These are phyloP conservation scores for Vanrija humicola DNA, from an alignment of 1,284 basidiomycete genomes.

Conservation along the genomic window DNA sequence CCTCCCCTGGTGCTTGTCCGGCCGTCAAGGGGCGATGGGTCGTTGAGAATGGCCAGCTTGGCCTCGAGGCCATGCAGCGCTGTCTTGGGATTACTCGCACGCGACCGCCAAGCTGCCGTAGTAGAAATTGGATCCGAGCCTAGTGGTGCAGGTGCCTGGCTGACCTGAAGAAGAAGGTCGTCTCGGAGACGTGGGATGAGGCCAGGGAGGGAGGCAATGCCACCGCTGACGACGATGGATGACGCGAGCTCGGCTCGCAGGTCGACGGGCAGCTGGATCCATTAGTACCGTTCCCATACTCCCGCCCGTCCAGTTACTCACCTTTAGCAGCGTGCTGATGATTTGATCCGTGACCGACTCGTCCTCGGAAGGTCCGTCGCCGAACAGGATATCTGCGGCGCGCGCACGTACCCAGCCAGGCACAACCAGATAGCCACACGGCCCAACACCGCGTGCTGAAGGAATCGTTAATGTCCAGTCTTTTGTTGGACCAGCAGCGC, in stretches of 20 bases:
- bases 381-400: conserved; percentile 84
- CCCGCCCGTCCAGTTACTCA: conserved; percentile 34
- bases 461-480: conserved; percentile 22
- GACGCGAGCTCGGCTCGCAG: conserved; percentile 73
- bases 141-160: too few species aligned
- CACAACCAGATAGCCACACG: conserved; percentile 56
- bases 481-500: conserved; percentile 5
- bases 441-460: conserved; percentile 2
- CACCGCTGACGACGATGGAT: conserved; percentile 78
- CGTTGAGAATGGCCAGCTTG: conserved; percentile 76
- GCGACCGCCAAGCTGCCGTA: conserved; percentile 18
- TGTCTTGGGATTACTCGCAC: conserved; percentile 65
- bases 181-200: conserved; percentile 79
- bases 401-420: conserved; percentile 94
- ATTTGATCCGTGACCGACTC: conserved; percentile 78
- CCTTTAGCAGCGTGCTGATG: conserved; percentile 72
- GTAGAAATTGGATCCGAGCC: too few species aligned
- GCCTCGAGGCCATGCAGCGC: conserved; percentile 63
- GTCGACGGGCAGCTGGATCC: conserved; percentile 73
- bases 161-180: conserved; percentile 64
- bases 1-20: conserved; percentile 56
- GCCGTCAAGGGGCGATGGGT: conserved; percentile 54
- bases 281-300: too few species aligned
- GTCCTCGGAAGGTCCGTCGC: conserved; percentile 66
- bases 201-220: conserved; percentile 85